phyloP scores from a whole-genome alignment of 2,329 filamentous ascomycete species.

The Fusarium praegraminearum region DNA sequence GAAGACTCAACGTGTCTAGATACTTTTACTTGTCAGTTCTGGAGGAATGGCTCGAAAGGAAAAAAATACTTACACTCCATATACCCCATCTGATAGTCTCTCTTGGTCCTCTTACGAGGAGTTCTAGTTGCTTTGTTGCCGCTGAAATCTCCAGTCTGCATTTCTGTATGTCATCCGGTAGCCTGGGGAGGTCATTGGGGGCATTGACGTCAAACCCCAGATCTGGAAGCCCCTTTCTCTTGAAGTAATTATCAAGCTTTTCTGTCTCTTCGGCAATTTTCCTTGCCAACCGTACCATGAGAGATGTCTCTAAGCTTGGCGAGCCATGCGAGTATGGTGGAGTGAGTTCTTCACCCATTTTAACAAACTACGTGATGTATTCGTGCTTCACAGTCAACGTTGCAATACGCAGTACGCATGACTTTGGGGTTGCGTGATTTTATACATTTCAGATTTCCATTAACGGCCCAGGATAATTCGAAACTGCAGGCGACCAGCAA shows the following conservation, averaged over 20 bases:
- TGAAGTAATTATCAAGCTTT: constrained; percentile 62
- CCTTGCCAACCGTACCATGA: constrained; percentile 60
- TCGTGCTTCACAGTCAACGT: not conserved
- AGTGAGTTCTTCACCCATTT: constrained; percentile 46
- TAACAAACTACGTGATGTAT: not conserved
- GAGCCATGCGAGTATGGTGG: constrained; percentile 53
- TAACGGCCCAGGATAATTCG: constrained; percentile 7
- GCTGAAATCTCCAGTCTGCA: constrained; percentile 62
- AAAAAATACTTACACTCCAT: constrained; percentile 59
- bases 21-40: constrained; percentile 53
- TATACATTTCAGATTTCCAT: constrained; percentile 21
- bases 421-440: constrained; percentile 22
- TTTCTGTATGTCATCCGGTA: constrained; percentile 60
- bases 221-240: constrained; percentile 55
- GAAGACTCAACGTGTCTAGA: constrained; percentile 63
- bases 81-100: constrained; percentile 65
- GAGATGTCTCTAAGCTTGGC: constrained; percentile 48
- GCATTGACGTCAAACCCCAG: constrained; percentile 61
- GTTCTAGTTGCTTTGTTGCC: constrained; percentile 61
- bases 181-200: constrained; percentile 59
- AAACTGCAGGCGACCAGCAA: constrained; percentile 10
- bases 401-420: constrained; percentile 4
- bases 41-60: not conserved
- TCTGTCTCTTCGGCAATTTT: constrained; percentile 62
- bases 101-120: constrained; percentile 62